A percentile compares a stretch with the other conserved stretches of the same genome.
These are phyloP conservation scores for Amaranthus cruentus DNA, from an alignment of 148 eudicot genomes.

Conservation along the genomic window DNA sequence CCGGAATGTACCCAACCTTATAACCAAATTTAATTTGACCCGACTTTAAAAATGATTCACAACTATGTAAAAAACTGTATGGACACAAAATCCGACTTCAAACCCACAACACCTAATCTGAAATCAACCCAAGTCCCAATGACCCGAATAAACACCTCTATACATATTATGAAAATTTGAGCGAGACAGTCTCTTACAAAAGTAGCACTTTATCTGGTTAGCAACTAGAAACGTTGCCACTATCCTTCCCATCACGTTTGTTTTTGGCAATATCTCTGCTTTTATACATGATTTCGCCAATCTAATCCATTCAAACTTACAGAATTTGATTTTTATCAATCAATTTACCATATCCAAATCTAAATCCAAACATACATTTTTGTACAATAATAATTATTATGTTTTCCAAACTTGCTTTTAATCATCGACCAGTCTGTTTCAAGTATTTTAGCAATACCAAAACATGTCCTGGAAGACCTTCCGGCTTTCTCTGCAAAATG, in stretches of 20 bases:
- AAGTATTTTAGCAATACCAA: constrained; percentile 1
- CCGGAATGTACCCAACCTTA: too few species aligned
- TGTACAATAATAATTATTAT: background rate
- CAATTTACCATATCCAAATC: background rate
- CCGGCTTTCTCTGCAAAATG: constrained; percentile 19
- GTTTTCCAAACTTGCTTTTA: constrained; percentile 17
- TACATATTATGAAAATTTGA: too few species aligned
- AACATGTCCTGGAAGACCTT: background rate
- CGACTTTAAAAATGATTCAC: too few species aligned
- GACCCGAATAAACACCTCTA: too few species aligned
- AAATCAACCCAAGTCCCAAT: too few species aligned
- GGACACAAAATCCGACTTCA: too few species aligned
- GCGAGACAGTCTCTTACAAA: too few species aligned
- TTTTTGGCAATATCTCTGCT: constrained; percentile 17
- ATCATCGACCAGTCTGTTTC: constrained; percentile 13
- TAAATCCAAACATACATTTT: background rate
- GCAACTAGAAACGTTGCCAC: constrained; percentile 16
- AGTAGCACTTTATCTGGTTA: background rate
- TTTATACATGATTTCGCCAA: background rate
- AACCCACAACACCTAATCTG: too few species aligned
- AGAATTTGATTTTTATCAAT: background rate
- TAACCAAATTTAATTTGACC: too few species aligned
- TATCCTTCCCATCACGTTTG: constrained; percentile 5
- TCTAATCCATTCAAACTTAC: background rate
- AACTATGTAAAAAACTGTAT: too few species aligned